Evolutionary conservation across 2,329 filamentous ascomycete species (phyloP), one percentile per base, ranked within the genome.

Genomic region (Periconia digitata): DNA sequence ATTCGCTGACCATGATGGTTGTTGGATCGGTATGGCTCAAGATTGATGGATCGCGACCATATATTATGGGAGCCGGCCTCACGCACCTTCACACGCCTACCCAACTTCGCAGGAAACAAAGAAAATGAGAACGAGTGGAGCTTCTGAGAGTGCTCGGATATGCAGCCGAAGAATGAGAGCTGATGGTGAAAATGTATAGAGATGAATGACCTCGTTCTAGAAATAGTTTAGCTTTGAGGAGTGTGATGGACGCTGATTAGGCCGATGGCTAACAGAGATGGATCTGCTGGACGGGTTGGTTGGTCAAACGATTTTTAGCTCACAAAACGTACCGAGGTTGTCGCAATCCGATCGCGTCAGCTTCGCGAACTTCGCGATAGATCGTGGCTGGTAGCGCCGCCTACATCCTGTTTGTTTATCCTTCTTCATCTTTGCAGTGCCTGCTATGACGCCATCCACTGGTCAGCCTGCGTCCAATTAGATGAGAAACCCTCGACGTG

Each of bases 1-100:
- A 51, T 55, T 66, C 64, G 40, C 62, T 59, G 27, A 32, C 27
- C 27, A 32, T 32, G 27, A 15, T 32, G 4, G 3, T 32, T 32
- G 27, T 13, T 32, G 27, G 27, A 32, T 32, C 27, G 27, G 10
- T 32, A 32, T 32, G 27, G 27, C 27, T 3, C n/a, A 3, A 32
- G 27, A n/a, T n/a, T n/a, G n/a, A n/a, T n/a, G n/a, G n/a, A n/a
- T n/a, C n/a, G n/a, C n/a, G n/a, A n/a, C n/a, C n/a, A n/a, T n/a
- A n/a, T n/a, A n/a, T n/a, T n/a, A n/a, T n/a, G n/a, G n/a, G n/a
- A n/a, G n/a, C n/a, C n/a, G n/a, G n/a, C n/a, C n/a, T n/a, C n/a
- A n/a, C n/a, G n/a, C n/a, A n/a, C n/a, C n/a, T n/a, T n/a, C n/a
- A n/a, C n/a, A n/a, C n/a, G n/a, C n/a, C n/a, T n/a, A n/a, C n/a